phyloP scores from a whole-genome alignment of 116 monocot genomes.

The Dioscorea cayenensis region DNA sequence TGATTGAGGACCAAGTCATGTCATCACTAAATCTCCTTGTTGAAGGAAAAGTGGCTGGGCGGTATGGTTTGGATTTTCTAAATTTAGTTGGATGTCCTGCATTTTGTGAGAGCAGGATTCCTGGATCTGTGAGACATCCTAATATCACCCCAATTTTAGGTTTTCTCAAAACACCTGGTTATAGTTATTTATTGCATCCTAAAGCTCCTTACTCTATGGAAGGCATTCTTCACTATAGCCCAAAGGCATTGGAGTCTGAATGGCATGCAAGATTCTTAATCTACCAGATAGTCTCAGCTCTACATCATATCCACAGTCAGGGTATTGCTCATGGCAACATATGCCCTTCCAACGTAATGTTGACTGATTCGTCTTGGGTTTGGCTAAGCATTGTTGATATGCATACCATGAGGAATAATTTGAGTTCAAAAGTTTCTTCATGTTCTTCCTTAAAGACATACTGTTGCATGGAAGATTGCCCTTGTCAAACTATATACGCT shows the following conservation, averaged over 20 bases:
- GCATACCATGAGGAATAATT: conserved; percentile 11
- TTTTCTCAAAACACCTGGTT: conserved; percentile 33
- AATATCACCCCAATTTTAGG: conserved; percentile 73
- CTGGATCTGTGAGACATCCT: conserved; percentile 68
- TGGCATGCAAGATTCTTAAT: conserved; percentile 82
- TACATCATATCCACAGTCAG: conserved; percentile 61
- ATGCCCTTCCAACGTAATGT: conserved; percentile 57
- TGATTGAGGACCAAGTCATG: conserved; percentile 65
- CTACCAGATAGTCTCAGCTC: conserved; percentile 78
- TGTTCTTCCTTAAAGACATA: conserved; percentile 13
- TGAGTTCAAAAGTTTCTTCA: conserved; percentile 13
- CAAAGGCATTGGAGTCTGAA: conserved; percentile 63
- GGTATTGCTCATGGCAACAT: conserved; percentile 73
- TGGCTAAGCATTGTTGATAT: conserved; percentile 56
- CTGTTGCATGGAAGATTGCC: conserved; percentile 34
- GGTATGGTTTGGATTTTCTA: conserved; percentile 38
- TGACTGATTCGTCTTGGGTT: conserved; percentile 69
- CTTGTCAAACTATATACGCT: conserved; percentile 40
- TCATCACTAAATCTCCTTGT: conserved; percentile 58
- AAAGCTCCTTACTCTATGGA: conserved; percentile 71
- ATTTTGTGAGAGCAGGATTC: conserved; percentile 21
- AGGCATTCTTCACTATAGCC: conserved; percentile 72
- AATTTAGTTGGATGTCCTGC: conserved; percentile 54
- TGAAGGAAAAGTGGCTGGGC: conserved; percentile 37
- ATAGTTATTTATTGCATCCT: conserved; percentile 49